These are phyloP conservation scores for Boletus bicolor DNA, from an alignment of 768 basidiomycete genomes.

Conservation along the genomic window DNA sequence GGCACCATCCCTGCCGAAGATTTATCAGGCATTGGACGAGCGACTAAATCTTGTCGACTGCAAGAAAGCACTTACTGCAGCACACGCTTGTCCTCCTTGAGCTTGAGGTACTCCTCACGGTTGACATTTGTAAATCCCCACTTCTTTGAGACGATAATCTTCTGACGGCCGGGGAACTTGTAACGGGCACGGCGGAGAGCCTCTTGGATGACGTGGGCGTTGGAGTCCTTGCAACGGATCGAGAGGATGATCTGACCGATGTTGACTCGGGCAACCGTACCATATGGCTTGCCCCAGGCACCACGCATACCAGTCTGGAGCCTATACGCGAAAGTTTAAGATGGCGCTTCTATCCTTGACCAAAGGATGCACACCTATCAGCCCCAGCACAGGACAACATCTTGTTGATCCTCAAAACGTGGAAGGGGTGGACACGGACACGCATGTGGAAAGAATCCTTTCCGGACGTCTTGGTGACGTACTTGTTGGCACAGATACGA, in stretches of 20 bases:
- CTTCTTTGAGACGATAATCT: constrained; percentile 96
- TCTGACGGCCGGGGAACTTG: constrained; percentile 99
- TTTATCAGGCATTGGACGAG: not conserved
- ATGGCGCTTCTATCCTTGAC: fast-evolving
- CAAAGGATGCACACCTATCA: constrained; percentile 62
- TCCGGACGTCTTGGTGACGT: constrained; percentile 95
- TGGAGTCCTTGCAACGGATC: constrained; percentile 88
- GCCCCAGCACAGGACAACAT: constrained; percentile 99
- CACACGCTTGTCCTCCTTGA: constrained; percentile 89
- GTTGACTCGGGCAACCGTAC: constrained; percentile 92
- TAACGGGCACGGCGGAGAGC: constrained; percentile 96
- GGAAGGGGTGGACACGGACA: constrained; percentile 97
- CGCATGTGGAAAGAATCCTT: constrained; percentile 99
- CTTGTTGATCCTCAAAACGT: constrained; percentile 99
- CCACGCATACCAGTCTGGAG: constrained; percentile 98
- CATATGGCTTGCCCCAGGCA: constrained; percentile 99
- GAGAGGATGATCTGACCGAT: constrained; percentile 94
- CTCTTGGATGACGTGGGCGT: constrained; percentile 88
- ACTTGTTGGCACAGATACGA: constrained; percentile 99
- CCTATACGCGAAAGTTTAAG: constrained; percentile 35
- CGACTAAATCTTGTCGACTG: not conserved
- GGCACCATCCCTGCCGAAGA: constrained; percentile 66
- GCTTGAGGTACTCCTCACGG: constrained; percentile 81
- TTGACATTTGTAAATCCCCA: constrained; percentile 98
- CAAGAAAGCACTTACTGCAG: constrained; percentile 59